Evolutionary conservation across 1,284 basidiomycete species (phyloP).

Genomic region (Trichosporon asahii): DNA sequence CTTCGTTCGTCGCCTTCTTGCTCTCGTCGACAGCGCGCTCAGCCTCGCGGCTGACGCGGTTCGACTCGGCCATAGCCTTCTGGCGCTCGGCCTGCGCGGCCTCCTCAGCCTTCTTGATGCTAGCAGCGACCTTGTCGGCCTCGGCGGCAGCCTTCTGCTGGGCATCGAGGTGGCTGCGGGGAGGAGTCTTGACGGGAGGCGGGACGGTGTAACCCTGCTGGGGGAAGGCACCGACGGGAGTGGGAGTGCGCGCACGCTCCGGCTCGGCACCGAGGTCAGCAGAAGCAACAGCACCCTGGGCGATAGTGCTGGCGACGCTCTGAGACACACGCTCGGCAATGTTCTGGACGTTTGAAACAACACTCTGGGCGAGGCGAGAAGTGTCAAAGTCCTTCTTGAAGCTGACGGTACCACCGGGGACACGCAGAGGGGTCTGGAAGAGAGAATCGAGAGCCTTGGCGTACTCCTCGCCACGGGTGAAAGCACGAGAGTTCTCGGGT

Average conservation of each 20-base stretch:
- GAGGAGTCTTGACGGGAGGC: not conserved
- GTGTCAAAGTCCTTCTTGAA: slow-evolving; percentile 5
- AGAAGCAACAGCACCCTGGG: not conserved
- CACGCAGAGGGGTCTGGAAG: slow-evolving; percentile 14
- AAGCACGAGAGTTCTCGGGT: slow-evolving; percentile 2
- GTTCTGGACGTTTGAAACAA: slow-evolving; percentile 7
- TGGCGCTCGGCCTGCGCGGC: slow-evolving; percentile 4
- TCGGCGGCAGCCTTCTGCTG: not conserved
- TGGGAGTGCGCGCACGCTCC: slow-evolving; percentile 13
- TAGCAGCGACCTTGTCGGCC: not conserved
- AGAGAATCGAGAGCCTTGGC: slow-evolving; percentile 21
- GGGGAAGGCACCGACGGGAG: slow-evolving; percentile 15
- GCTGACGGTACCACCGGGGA: slow-evolving; percentile 15
- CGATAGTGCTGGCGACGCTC: not conserved
- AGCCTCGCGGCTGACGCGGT: slow-evolving; percentile 2
- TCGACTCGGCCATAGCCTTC: not conserved
- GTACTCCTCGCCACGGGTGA: slow-evolving; percentile 19
- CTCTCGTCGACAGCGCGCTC: slow-evolving; percentile 4
- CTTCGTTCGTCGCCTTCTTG: not conserved
- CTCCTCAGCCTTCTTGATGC: not conserved
- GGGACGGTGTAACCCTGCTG: not conserved
- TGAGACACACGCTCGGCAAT: not conserved
- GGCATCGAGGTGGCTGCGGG: not conserved
- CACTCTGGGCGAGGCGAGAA: not conserved
- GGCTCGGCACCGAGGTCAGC: not conserved